Evolutionary conservation across 2,329 filamentous ascomycete species (phyloP), one percentile per base, ranked within the genome.

Genomic region (Nigrospora osmanthi): DNA sequence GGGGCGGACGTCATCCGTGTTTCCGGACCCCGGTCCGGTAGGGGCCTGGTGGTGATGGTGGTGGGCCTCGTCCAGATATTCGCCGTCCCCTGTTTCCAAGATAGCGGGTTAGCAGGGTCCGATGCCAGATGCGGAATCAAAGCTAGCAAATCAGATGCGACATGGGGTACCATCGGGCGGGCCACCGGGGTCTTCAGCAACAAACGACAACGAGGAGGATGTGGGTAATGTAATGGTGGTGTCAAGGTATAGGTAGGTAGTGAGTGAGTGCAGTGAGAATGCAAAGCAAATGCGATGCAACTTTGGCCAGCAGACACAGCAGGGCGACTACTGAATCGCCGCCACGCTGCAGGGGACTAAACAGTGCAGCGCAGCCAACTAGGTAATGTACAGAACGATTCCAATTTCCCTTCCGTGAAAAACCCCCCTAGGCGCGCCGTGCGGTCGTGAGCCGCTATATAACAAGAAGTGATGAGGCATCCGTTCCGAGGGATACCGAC

Each of bases 41-140:
- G 76, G 77, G 47, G 77, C 71, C 60, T 80, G 79, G 54, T 78
- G 76, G 48, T 84, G 80, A 59, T 87, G 84, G 60, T 83, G 74
- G 64, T 83, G 76, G 59, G 80, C 76, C 60, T 81, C 75, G 60
- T 81, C 72, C 64, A 72, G 67, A 69, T 81, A 81, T 56, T 75
- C 76, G 68, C 76, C 76, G 63, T 77, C 78, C 64, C 75, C 83
- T 78, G 67, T 56, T 59, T 52, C 60, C 58, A 59, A 54, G 49
- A 42, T 53, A 49, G 48, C 48, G 52, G 51, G 55, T 61, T 57
- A 62, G 58, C 55, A 54, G 51, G 52, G 49, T 28, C 23, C 23
- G 23, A 10, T 10, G 23, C 23, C 23, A 28, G 23, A 28, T 28
- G 23, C 23, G 23, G 23, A 28, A 28, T 28, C 23, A 28, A 28